These are phyloP conservation scores for Eucalyptus victrix DNA, from an alignment of 345 rosid genomes.

Conservation along the genomic window DNA sequence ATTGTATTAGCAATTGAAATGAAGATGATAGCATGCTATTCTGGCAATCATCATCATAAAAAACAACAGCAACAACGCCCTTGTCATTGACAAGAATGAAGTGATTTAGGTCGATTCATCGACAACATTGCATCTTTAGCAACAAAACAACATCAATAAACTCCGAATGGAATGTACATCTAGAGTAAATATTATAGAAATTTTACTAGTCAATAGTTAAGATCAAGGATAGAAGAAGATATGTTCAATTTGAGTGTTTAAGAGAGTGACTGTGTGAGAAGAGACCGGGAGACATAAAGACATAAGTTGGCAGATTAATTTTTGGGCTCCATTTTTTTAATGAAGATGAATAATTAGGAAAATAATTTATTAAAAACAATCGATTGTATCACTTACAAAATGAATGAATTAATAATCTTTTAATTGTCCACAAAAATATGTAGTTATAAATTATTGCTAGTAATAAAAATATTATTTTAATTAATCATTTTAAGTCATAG, in stretches of 20 bases:
- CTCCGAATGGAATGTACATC: fast-evolving
- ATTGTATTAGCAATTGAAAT: neutral
- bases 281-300: neutral
- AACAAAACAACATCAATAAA: neutral
- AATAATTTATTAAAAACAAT: neutral
- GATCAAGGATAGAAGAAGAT: fast-evolving
- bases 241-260: neutral
- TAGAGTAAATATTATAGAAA: neutral
- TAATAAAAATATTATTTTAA: neutral
- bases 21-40: neutral
- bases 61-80: neutral
- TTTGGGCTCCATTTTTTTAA: neutral
- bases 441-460: neutral
- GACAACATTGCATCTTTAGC: neutral
- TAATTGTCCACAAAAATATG: fast-evolving
- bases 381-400: fast-evolving
- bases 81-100: neutral
- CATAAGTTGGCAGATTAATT: neutral
- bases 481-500: neutral
- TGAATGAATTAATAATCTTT: neutral
- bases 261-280: fast-evolving
- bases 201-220: neutral
- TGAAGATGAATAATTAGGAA: fast-evolving
- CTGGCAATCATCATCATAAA: neutral
- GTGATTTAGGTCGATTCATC: neutral